Evolutionary conservation across 2,329 filamentous ascomycete species (phyloP).

Genomic region (Claviceps pusilla): DNA sequence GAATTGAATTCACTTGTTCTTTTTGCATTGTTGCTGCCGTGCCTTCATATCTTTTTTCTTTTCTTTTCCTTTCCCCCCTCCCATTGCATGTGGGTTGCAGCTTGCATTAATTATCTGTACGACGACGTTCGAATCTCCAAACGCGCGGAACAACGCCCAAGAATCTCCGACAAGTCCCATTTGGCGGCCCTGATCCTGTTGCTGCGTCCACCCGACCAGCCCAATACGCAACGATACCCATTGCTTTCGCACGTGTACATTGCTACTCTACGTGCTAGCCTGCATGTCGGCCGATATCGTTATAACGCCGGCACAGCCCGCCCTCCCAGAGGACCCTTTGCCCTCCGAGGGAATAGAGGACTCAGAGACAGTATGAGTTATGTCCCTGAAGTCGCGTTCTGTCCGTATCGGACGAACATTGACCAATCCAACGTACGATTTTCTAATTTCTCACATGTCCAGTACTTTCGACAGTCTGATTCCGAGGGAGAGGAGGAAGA

Average conservation of each 20-base stretch:
- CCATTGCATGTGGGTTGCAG: conserved; percentile 2
- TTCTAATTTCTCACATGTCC: conserved; percentile 28
- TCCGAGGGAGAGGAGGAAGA: conserved; percentile 23
- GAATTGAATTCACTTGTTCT: background rate
- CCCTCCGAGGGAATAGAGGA: conserved; percentile 13
- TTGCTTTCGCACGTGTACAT: background rate
- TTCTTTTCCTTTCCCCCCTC: background rate
- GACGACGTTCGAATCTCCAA: conserved; percentile 4
- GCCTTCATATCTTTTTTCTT: background rate
- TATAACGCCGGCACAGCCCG: conserved; percentile 18
- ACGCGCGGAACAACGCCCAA: conserved; percentile 7
- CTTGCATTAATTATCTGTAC: conserved; percentile 5
- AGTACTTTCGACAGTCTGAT: conserved; percentile 24
- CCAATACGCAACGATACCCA: conserved; percentile 14
- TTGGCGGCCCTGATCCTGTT: conserved; percentile 5
- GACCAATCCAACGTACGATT: conserved; percentile 24
- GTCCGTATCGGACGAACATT: conserved; percentile 25
- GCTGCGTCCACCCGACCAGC: conserved; percentile 19
- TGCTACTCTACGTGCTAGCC: conserved; percentile 1
- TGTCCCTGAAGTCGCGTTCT: conserved; percentile 21
- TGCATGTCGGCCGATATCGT: conserved; percentile 19
- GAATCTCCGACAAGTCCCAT: conserved; percentile 3
- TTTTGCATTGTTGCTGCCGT: conserved; percentile 1
- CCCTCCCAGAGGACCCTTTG: conserved; percentile 9
- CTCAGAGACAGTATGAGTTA: conserved; percentile 27